Evolutionary conservation across 2,329 filamentous ascomycete genomes (phyloP).

Genomic region (Diaporthe sp.): DNA sequence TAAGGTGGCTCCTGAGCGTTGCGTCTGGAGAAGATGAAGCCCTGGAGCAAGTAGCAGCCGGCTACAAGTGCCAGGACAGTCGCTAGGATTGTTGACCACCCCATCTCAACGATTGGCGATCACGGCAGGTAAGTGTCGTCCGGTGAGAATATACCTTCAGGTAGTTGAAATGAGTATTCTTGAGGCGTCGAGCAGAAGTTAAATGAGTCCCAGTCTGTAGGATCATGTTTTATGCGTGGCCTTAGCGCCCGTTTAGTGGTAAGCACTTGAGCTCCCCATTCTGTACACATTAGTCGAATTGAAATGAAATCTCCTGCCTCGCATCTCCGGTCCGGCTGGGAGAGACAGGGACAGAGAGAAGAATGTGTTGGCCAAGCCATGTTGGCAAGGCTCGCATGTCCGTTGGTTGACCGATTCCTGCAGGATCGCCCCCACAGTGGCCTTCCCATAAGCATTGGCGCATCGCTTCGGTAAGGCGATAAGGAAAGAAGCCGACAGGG

Average conservation of each 20-base stretch:
- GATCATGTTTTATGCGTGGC: background rate
- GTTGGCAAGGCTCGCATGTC: background rate
- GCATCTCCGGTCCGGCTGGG: background rate
- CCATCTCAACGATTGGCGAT: background rate
- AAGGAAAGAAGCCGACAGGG: background rate
- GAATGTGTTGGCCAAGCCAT: background rate
- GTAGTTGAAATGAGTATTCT: background rate
- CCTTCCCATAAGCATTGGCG: background rate
- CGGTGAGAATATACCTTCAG: background rate
- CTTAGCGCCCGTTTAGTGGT: background rate
- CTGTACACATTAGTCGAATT: background rate
- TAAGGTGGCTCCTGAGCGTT: constrained; percentile 17
- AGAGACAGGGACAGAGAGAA: background rate
- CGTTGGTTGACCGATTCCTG: background rate
- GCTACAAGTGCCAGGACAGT: constrained; percentile 1
- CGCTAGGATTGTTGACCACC: background rate
- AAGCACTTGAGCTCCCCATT: background rate
- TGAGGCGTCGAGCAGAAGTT: background rate
- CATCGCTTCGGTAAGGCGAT: background rate
- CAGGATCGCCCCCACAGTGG: background rate
- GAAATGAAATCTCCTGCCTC: background rate
- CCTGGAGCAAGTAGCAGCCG: constrained; percentile 20
- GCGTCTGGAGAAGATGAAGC: constrained; percentile 13
- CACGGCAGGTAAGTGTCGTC: background rate
- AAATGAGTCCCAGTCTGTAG: background rate